A percentile compares a stretch with the other conserved stretches of the same genome.
phyloP scores from a whole-genome alignment of 495 filamentous ascomycete genomes.

The Penicillium steckii region DNA sequence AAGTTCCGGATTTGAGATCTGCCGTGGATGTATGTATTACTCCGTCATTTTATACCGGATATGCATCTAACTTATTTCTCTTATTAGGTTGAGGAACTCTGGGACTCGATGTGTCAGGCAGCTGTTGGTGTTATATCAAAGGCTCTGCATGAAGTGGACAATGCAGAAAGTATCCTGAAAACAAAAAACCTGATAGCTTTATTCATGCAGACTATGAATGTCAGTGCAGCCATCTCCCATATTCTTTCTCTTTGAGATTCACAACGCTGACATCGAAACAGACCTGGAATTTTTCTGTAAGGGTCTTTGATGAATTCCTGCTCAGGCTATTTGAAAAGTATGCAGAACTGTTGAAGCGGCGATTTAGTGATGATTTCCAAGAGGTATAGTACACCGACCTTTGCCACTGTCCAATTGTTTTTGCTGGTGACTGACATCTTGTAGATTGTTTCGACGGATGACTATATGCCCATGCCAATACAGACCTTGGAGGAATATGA shows the following conservation, averaged over 20 bases:
- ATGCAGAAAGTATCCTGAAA: conserved; percentile 81
- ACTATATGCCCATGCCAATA: conserved; percentile 99
- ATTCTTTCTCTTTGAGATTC: neutral
- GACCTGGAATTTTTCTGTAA: conserved; percentile 88
- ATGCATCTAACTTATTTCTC: conserved; percentile 5
- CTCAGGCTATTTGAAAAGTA: conserved; percentile 90
- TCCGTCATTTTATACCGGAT: neutral
- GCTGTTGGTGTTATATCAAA: conserved; percentile 77
- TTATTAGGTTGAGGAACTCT: conserved; percentile 83
- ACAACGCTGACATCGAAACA: conserved; percentile 30
- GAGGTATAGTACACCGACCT: conserved; percentile 61
- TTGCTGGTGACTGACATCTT: conserved; percentile 10
- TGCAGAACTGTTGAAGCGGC: conserved; percentile 81
- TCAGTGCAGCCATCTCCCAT: conserved; percentile 26
- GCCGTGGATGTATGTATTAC: conserved; percentile 66
- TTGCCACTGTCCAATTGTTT: neutral
- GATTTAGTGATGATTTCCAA: conserved; percentile 91
- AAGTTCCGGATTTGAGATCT: conserved; percentile 77
- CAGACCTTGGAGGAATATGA: conserved; percentile 87
- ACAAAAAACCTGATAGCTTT: conserved; percentile 89
- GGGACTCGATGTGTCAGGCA: conserved; percentile 95
- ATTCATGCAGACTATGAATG: conserved; percentile 98
- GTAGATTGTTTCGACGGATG: conserved; percentile 90
- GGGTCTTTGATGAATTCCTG: conserved; percentile 75
- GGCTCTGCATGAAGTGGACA: conserved; percentile 71